These are phyloP conservation scores for Cladosporium sp. DNA, from an alignment of 2,329 filamentous ascomycete species.

Conservation along the genomic window DNA sequence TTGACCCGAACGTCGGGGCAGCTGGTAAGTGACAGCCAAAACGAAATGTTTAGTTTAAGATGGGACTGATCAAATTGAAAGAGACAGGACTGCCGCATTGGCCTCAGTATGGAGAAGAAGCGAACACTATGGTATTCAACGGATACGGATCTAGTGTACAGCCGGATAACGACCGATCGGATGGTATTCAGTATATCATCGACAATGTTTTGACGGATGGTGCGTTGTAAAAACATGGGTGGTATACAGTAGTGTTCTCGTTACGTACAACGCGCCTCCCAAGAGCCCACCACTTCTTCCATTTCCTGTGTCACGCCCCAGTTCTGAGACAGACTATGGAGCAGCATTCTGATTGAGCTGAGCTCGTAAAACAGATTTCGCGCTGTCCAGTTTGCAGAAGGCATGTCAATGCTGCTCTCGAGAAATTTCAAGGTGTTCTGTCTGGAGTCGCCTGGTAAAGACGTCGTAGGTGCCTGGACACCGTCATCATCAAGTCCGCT, in stretches of 20 bases:
- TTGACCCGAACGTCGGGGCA: not conserved
- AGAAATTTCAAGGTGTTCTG: not conserved
- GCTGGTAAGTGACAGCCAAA: not conserved
- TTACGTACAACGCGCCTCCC: constrained; percentile 7
- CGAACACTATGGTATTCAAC: constrained; percentile 1
- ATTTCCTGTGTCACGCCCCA: constrained; percentile 9
- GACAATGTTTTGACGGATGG: not conserved
- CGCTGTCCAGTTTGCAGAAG: not conserved
- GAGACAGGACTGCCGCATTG: not conserved
- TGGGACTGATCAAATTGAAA: not conserved
- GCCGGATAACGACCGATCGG: not conserved
- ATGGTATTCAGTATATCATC: constrained; percentile 2
- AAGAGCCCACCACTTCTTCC: constrained; percentile 8
- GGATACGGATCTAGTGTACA: not conserved
- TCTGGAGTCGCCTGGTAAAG: not conserved
- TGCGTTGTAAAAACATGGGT: not conserved
- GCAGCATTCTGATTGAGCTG: constrained; percentile 1
- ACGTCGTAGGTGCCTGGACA: not conserved
- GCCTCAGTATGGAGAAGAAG: not conserved
- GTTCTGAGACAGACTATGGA: constrained; percentile 1
- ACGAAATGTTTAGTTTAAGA: not conserved
- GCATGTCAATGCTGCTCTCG: not conserved
- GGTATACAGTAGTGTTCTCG: too few species aligned
- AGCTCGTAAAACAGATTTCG: constrained; percentile 7
- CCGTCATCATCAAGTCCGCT: not conserved